These are phyloP conservation scores for Ceriops zippeliana DNA, from an alignment of 345 rosid genomes.

Conservation along the genomic window DNA sequence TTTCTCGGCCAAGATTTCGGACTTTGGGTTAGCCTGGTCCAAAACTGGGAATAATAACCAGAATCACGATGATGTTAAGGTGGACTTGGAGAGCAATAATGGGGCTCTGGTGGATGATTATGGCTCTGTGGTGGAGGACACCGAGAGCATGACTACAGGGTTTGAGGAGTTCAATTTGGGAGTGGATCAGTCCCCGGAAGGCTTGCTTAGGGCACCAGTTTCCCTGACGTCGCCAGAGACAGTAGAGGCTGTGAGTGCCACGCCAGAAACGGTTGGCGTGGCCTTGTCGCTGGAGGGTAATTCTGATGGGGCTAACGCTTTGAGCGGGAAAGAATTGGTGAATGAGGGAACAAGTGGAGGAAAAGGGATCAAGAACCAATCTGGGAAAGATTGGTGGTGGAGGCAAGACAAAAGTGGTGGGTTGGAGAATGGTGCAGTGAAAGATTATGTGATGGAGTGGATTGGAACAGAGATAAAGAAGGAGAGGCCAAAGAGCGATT, in stretches of 20 bases:
- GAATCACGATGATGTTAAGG: slow-evolving; percentile 17
- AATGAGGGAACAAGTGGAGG: slow-evolving; percentile 3
- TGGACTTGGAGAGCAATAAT: slow-evolving; percentile 27
- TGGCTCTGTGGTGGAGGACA: slow-evolving; percentile 64
- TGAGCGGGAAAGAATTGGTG: slow-evolving; percentile 39
- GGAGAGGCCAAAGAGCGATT: slow-evolving; percentile 72
- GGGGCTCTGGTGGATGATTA: slow-evolving; percentile 44
- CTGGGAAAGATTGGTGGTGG: slow-evolving; percentile 76
- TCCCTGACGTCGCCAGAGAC: slow-evolving; percentile 50
- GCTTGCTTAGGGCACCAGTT: slow-evolving; percentile 26
- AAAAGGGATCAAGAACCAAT: slow-evolving; percentile 29
- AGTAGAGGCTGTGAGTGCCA: slow-evolving; percentile 17
- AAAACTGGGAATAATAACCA: slow-evolving; percentile 44
- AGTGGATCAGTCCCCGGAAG: slow-evolving; percentile 65
- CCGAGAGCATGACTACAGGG: slow-evolving; percentile 72
- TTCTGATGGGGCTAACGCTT: slow-evolving; percentile 41
- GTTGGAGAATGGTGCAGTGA: slow-evolving; percentile 48
- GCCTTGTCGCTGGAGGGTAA: slow-evolving; percentile 32
- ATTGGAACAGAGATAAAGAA: slow-evolving; percentile 76
- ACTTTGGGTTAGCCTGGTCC: slow-evolving; percentile 83
- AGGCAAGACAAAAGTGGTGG: slow-evolving; percentile 36
- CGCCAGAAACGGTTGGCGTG: slow-evolving; percentile 30
- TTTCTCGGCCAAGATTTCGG: slow-evolving; percentile 72
- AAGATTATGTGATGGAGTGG: slow-evolving; percentile 92
- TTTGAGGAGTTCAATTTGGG: slow-evolving; percentile 57